A percentile compares a stretch with the other conserved stretches of the same genome.
phyloP scores from a whole-genome alignment of 164 flowering plant species.

The Litsea cubeba region DNA sequence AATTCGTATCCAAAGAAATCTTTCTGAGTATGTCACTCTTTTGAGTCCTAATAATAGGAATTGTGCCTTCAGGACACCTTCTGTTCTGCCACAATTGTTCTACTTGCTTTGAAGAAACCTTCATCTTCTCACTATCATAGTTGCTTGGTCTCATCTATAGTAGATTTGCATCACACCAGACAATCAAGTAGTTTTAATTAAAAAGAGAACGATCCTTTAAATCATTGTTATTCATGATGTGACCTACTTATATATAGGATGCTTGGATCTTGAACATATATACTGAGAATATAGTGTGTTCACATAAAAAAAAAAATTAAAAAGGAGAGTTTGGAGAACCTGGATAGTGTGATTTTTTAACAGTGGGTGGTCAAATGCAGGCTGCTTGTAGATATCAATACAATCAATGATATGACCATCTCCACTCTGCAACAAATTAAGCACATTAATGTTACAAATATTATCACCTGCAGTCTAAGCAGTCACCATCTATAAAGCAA shows the following conservation, averaged over 20 bases:
- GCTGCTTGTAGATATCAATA: conserved; percentile 8
- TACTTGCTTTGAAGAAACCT: neutral
- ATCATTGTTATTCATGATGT: no score
- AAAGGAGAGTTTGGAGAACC: neutral
- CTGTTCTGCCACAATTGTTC: conserved; percentile 49
- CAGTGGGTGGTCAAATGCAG: neutral
- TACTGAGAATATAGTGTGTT: no score
- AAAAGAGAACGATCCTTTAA: no score
- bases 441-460: neutral
- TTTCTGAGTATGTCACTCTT: neutral
- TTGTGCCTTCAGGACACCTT: conserved; percentile 54
- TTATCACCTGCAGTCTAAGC: neutral
- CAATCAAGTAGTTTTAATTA: no score
- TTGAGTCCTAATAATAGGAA: conserved; percentile 39
- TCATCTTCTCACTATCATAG: neutral
- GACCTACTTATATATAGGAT: neutral
- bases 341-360: conserved; percentile 6
- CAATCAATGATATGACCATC: conserved; percentile 5
- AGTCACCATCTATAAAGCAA: no score
- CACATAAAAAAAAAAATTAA: neutral
- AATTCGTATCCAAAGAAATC: no score
- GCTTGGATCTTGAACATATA: no score
- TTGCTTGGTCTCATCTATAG: conserved; percentile 1
- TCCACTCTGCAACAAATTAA: conserved; percentile 3
- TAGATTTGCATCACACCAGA: neutral